Conservation (phyloP, 2,329 filamentous ascomycete species). For the Colletotrichum truncatum region DNA sequence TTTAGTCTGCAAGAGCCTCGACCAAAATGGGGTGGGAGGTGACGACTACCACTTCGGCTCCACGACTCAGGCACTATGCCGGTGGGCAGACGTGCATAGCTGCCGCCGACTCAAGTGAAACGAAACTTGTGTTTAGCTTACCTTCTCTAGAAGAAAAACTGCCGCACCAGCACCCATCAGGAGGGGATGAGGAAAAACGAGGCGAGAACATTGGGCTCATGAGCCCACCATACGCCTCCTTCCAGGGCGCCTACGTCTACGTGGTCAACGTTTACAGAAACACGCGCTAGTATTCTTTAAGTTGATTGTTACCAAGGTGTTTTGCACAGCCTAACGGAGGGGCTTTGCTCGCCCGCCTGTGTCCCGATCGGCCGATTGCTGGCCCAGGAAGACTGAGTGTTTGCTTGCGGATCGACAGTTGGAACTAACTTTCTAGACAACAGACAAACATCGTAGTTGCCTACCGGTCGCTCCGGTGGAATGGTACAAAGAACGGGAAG, state of each 20-base stretch:
- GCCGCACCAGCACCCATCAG: neutral
- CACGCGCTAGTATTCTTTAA: neutral
- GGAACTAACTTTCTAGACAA: neutral
- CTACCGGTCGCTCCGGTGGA: slow-evolving; percentile 1
- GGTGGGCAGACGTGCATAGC: neutral
- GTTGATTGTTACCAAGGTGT: neutral
- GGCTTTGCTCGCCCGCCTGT: neutral
- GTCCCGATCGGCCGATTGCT: too few species aligned
- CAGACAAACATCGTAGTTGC: neutral
- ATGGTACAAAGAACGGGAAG: neutral
- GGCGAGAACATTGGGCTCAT: slow-evolving; percentile 5
- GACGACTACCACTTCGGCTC: neutral
- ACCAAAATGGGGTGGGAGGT: neutral
- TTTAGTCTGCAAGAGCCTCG: neutral
- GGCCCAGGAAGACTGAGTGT: too few species aligned
- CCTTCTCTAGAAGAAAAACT: neutral
- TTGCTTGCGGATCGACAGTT: neutral
- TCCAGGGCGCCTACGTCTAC: neutral
- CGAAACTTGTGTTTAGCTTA: neutral
- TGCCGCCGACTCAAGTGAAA: neutral
- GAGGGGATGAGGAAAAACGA: neutral
- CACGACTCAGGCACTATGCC: slow-evolving; percentile 6
- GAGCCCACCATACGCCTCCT: neutral
- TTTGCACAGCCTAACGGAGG: neutral
- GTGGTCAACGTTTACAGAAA: neutral